Evolutionary conservation across 2,329 filamentous ascomycete genomes (phyloP).

Genomic region (Colletotrichum musae): DNA sequence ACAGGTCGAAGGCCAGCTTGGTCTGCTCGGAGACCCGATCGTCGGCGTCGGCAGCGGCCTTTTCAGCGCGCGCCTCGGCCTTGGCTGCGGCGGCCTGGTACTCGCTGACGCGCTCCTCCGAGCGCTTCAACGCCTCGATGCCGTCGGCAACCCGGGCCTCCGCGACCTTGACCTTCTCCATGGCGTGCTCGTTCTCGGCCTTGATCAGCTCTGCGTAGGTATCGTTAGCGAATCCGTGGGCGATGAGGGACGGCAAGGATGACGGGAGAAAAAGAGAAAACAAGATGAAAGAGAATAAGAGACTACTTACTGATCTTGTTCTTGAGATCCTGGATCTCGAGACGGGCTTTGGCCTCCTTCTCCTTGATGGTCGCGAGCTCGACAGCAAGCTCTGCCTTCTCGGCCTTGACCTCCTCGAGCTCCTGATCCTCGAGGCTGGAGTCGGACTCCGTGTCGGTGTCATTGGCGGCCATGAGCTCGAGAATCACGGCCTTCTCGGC

Average conservation of each 20-base stretch:
- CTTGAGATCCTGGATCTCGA: not conserved
- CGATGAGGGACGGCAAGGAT: not conserved
- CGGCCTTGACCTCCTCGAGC: not conserved
- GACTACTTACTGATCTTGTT: not conserved
- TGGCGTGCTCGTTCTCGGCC: not conserved
- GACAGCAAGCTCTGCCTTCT: not conserved
- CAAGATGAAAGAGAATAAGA: not conserved
- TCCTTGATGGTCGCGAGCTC: not conserved
- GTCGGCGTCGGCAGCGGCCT: not conserved
- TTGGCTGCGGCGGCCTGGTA: not conserved
- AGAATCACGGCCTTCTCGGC: not conserved
- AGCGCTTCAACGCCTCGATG: too few relatives aligned
- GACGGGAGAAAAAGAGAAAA: not conserved
- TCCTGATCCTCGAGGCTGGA: not conserved
- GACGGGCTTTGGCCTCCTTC: not conserved
- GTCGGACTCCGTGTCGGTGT: too few relatives aligned
- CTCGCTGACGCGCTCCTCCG: too few relatives aligned
- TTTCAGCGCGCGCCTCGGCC: not conserved
- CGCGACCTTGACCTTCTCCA: not conserved
- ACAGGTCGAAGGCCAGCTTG: slow-evolving; percentile 3
- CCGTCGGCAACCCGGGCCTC: too few relatives aligned
- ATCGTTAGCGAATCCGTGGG: not conserved
- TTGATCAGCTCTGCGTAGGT: not conserved
- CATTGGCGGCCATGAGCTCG: too few relatives aligned
- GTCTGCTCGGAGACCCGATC: not conserved